A percentile compares a stretch with the other conserved stretches of the same genome.
phyloP scores from a whole-genome alignment of 805 yeast genomes.

The Starmera dryadoides region DNA sequence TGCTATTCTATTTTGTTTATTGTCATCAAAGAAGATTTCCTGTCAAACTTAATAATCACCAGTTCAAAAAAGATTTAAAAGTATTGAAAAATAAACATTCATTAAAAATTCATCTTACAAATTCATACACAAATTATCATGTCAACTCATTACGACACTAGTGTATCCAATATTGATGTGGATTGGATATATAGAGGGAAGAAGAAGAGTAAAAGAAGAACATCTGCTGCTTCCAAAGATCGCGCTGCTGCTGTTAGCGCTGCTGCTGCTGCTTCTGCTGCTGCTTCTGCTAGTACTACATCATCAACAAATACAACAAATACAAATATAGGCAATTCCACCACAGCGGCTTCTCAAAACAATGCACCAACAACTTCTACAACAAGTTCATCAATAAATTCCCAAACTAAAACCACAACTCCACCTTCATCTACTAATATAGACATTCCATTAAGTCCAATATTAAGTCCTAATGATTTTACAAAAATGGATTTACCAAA shows the following conservation, averaged over 20 bases:
- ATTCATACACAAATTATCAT: background rate
- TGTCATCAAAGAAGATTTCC: too few species aligned
- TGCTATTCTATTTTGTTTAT: too few species aligned
- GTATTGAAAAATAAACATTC: too few species aligned
- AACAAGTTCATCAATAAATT: conserved; percentile 5
- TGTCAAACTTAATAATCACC: too few species aligned
- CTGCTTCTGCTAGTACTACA: background rate
- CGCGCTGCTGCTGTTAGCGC: conserved; percentile 3
- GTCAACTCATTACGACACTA: background rate
- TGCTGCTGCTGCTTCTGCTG: conserved; percentile 8
- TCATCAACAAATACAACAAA: background rate
- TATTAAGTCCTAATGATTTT: conserved; percentile 1
- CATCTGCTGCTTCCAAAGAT: conserved; percentile 15
- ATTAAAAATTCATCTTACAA: background rate
- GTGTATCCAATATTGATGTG: conserved; percentile 42
- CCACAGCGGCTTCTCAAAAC: conserved; percentile 3
- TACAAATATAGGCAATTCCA: background rate
- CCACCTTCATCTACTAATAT: conserved; percentile 2
- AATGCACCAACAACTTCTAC: conserved; percentile 9
- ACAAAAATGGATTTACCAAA: background rate
- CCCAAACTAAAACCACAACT: conserved; percentile 6
- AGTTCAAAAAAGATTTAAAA: too few species aligned
- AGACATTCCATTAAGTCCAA: conserved; percentile 4
- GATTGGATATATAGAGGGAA: conserved; percentile 85
- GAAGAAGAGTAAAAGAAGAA: conserved; percentile 32